phyloP scores from a whole-genome alignment of 345 rosid genomes.

The Gossypium rotundifolium region DNA sequence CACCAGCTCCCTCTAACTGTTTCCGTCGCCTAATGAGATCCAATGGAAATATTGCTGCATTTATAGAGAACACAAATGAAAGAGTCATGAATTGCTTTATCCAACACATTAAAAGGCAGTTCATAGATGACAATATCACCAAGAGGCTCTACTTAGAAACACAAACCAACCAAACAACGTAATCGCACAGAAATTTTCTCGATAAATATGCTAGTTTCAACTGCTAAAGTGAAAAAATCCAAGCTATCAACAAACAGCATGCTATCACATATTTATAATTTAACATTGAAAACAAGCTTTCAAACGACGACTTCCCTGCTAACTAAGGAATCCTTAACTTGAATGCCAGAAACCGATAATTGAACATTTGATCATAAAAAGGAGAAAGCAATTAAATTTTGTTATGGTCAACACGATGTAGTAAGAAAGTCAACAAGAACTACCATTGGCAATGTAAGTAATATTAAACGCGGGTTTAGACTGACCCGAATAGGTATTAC shows the following conservation, averaged over 20 bases:
- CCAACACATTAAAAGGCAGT: neutral
- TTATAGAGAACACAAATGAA: conserved; percentile 6
- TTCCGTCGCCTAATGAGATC: conserved; percentile 94
- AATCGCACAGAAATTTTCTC: neutral
- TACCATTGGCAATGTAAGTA: neutral
- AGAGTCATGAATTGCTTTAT: neutral
- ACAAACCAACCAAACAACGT: neutral
- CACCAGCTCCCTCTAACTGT: conserved; percentile 88
- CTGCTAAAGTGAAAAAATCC: neutral
- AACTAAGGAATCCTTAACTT: neutral
- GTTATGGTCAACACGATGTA: neutral
- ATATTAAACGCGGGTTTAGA: neutral
- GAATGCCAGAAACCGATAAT: neutral
- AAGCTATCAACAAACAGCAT: neutral
- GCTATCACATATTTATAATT: neutral
- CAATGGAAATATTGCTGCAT: conserved; percentile 79
- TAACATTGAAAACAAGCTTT: neutral
- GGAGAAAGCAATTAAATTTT: neutral
- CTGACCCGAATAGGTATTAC: neutral
- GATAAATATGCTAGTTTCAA: neutral
- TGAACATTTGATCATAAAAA: neutral
- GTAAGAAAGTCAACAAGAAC: neutral
- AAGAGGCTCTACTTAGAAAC: neutral
- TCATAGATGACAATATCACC: neutral
- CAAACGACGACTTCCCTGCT: neutral